These are phyloP conservation scores for Vitis rotundifolia DNA, from an alignment of 164 flowering plant genomes.

Conservation along the genomic window DNA sequence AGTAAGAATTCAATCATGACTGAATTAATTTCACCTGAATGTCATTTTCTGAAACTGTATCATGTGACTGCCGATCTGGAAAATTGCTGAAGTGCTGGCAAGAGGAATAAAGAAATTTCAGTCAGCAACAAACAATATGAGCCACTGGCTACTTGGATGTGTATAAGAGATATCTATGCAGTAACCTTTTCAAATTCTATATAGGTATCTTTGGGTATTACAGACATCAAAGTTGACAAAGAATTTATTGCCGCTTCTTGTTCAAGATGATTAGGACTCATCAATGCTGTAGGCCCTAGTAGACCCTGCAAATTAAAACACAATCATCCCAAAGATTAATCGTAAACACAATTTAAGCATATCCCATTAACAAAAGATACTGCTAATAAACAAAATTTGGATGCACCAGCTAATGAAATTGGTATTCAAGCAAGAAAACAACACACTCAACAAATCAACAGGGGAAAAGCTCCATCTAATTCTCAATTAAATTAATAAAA, in stretches of 20 bases:
- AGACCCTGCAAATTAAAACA: constrained; percentile 49
- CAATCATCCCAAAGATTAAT: not conserved
- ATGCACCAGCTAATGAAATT: no score
- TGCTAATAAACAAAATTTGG: not conserved
- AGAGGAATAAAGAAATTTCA: constrained; percentile 8
- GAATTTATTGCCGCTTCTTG: constrained; percentile 77
- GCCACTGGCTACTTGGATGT: not conserved
- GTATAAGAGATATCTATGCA: not conserved
- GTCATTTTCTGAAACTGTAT: constrained; percentile 75
- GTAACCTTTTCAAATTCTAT: constrained; percentile 79
- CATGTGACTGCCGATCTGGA: constrained; percentile 70
- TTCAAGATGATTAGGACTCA: constrained; percentile 61
- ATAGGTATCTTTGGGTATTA: constrained; percentile 72
- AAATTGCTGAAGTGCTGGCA: constrained; percentile 66
- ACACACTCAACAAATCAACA: no score
- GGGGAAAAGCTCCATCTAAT: no score
- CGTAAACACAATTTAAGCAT: not conserved
- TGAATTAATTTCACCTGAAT: constrained; percentile 55
- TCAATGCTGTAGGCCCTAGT: constrained; percentile 68
- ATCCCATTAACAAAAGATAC: not conserved
- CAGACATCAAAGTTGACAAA: constrained; percentile 82
- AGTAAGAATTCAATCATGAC: no score
- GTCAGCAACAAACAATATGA: constrained; percentile 5
- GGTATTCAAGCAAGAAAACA: no score
- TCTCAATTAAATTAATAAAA: no score